phyloP scores from a whole-genome alignment of 2,329 filamentous ascomycete genomes.

The Aspergillus fijiensis region DNA sequence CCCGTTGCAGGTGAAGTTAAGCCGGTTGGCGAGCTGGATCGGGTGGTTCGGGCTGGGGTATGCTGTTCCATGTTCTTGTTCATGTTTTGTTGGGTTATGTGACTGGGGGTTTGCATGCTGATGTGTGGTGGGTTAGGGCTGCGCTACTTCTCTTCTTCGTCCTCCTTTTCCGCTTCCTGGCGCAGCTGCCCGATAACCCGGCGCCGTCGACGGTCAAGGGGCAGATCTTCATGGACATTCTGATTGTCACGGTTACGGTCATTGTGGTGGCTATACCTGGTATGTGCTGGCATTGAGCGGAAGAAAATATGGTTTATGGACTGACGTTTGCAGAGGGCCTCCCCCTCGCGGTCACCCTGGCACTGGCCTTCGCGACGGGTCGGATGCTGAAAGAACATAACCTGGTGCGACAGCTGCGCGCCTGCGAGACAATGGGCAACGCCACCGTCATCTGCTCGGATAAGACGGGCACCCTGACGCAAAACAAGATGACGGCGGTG shows the following conservation, averaged over 20 bases:
- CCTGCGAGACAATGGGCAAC: constrained; percentile 77
- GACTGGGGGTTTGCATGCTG: not conserved
- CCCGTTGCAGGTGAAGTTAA: constrained; percentile 72
- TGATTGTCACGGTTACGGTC: constrained; percentile 73
- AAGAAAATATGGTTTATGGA: no score
- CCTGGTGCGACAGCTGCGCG: constrained; percentile 69
- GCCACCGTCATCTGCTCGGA: constrained; percentile 76
- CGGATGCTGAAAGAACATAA: constrained; percentile 75
- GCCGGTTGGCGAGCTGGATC: constrained; percentile 70
- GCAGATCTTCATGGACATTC: constrained; percentile 68
- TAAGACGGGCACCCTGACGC: constrained; percentile 71
- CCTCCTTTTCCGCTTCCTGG: constrained; percentile 79
- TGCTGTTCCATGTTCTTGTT: no score
- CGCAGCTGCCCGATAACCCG: constrained; percentile 56
- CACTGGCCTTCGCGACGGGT: constrained; percentile 71
- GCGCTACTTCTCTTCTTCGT: constrained; percentile 80
- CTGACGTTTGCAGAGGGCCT: constrained; percentile 56
- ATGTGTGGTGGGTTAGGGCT: constrained; percentile 29
- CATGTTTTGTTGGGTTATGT: no score
- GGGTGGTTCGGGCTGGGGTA: constrained; percentile 60
- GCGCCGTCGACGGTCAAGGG: constrained; percentile 63
- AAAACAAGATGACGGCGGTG: constrained; percentile 72
- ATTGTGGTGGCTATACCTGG: constrained; percentile 70
- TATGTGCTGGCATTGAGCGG: not conserved
- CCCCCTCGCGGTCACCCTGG: constrained; percentile 70